Base-by-base conservation (phyloP, 2,329 filamentous ascomycete genomes). In the Monilinia vaccinii-corymbosi region DNA sequence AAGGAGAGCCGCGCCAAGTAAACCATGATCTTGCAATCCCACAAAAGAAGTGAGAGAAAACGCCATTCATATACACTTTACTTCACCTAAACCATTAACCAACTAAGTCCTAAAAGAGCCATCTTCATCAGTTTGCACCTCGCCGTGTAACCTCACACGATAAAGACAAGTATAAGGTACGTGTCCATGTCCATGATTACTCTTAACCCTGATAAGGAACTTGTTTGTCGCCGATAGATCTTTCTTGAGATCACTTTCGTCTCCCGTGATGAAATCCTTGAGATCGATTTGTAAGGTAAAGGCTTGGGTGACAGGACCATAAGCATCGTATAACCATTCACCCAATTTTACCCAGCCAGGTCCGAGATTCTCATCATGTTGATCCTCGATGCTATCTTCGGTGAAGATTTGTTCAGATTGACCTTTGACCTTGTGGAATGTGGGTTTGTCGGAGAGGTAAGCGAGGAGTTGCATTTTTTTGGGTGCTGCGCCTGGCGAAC, bases 381-480 rank as follows among this genome's bases (percentile, higher is more conserved):
- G 64, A 13, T 68, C 57, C 25, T 66, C 74, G 56, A 78, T 78
- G 44, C 78, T 64, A 13, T 68, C 57, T 28, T 66, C 74, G 56
- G 78, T 78, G 44, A 78, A 73, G 3, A 68, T 69, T 10, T 70
- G 67, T 3, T 65, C 47, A 1, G 67, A 71, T 8, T 64, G 53
- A 62, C 76, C 73, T 23, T 69, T 66, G 1, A 79, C 71, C 31
- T 74, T 73, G 31, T 74, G 31, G 32, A 63, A 65, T 1, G 56
- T 52, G n/a, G 65, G 55, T 14, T 49, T 49, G 23, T 85, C 78
- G 21, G 78, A 75, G 61, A 86, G 79, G 44, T 78, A 76, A 6
- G 80, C 84, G 79, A 87, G 89, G 10, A 93, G 71, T 70, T 93
- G 88, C 60, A 93, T 81, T 2, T 86, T 77, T 56, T 76, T 79